Evolutionary conservation across 768 basidiomycete species (phyloP).

Genomic region (Pleurotus pulmonarius): DNA sequence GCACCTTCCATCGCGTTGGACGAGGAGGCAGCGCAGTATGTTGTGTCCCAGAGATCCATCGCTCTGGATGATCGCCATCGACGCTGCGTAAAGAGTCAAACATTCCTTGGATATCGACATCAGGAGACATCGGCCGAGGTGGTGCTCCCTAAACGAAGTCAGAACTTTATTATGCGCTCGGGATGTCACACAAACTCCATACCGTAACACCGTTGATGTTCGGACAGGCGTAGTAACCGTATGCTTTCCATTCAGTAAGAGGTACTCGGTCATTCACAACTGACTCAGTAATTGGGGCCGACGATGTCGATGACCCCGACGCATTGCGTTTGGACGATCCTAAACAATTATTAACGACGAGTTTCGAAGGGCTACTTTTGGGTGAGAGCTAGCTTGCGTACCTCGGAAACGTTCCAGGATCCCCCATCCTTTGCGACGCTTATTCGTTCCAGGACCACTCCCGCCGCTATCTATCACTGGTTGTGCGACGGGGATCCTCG

Average conservation of each 20-base stretch:
- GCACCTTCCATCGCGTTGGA: constrained; percentile 41
- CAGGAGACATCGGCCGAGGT: constrained; percentile 16
- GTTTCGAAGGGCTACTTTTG: too few species aligned
- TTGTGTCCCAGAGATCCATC: constrained; percentile 43
- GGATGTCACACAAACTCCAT: constrained; percentile 34
- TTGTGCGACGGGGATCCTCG: neutral
- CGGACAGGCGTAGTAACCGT: constrained; percentile 52
- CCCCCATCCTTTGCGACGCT: constrained; percentile 8
- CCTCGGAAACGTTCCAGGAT: constrained; percentile 4
- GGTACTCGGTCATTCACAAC: constrained; percentile 13
- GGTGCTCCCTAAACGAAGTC: constrained; percentile 7
- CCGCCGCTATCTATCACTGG: neutral
- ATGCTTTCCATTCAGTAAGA: constrained; percentile 48
- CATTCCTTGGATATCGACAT: constrained; percentile 25
- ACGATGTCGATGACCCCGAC: neutral
- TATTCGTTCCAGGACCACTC: neutral
- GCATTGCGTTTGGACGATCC: constrained; percentile 1
- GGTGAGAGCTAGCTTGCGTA: neutral
- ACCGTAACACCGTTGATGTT: constrained; percentile 34
- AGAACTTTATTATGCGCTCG: neutral
- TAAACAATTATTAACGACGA: neutral
- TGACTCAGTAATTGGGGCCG: neutral
- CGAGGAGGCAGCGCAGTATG: constrained; percentile 50
- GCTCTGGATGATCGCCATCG: constrained; percentile 35
- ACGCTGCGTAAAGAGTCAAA: constrained; percentile 29